Conservation (phyloP, 2,329 filamentous ascomycete species). For the Colletotrichum orchidophilum region DNA sequence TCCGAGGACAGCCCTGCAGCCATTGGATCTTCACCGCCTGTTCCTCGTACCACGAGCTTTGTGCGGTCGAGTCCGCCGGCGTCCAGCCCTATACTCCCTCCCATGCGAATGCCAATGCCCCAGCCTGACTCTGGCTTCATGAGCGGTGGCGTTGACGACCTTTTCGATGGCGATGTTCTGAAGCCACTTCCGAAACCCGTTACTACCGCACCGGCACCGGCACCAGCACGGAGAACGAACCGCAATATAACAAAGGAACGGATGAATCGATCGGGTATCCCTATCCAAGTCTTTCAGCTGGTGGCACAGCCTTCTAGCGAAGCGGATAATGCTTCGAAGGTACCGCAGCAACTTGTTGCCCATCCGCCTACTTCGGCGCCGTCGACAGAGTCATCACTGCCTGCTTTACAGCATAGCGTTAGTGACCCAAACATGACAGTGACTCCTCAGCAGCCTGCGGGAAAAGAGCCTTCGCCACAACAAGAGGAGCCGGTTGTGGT, state of each 20-base stretch:
- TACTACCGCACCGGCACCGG: constrained; percentile 37
- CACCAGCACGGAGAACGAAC: constrained; percentile 38
- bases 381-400: constrained; percentile 4
- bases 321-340: constrained; percentile 1
- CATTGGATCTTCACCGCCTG: constrained; percentile 89
- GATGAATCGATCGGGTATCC: constrained; percentile 41
- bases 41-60: constrained; percentile 70
- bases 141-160: constrained; percentile 78
- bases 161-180: constrained; percentile 69
- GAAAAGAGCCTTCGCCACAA: constrained; percentile 36
- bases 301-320: constrained; percentile 26
- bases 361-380: constrained; percentile 13
- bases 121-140: constrained; percentile 84
- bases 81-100: constrained; percentile 82
- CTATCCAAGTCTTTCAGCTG: constrained; percentile 55
- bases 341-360: not conserved
- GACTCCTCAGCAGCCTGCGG: constrained; percentile 19
- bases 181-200: constrained; percentile 50
- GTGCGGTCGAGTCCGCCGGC: constrained; percentile 70
- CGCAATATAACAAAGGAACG: constrained; percentile 44
- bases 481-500: constrained; percentile 36
- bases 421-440: constrained; percentile 10
- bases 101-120: constrained; percentile 68
- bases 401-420: not conserved
- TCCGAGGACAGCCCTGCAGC: constrained; percentile 78